Conservation (phyloP, 2,329 filamentous ascomycete genomes). For the Arthrobotrys musiformis region DNA sequence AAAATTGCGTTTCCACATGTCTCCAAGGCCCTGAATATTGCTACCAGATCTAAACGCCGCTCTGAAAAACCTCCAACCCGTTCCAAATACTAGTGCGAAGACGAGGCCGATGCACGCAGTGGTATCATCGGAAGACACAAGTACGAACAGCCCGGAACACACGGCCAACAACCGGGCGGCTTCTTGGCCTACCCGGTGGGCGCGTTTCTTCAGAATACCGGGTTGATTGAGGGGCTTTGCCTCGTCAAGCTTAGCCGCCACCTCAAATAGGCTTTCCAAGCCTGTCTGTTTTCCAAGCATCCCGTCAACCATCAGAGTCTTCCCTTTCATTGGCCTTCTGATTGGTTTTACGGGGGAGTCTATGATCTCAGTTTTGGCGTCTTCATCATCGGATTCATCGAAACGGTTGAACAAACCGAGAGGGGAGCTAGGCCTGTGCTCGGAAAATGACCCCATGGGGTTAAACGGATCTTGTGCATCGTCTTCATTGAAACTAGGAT, state of each 20-base stretch:
- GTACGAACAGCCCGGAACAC: constrained; percentile 33
- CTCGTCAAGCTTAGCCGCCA: constrained; percentile 40
- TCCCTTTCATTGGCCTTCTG: constrained; percentile 15
- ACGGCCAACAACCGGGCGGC: constrained; percentile 45
- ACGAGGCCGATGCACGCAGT: constrained; percentile 23
- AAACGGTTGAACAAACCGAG: constrained; percentile 23
- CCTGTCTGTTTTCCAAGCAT: constrained; percentile 39
- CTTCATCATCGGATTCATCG: constrained; percentile 30
- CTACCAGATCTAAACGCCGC: constrained; percentile 12
- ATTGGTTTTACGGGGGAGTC: constrained; percentile 41
- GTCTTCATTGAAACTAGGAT: constrained; percentile 21
- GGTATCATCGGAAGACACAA: constrained; percentile 25
- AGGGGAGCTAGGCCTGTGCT: constrained; percentile 40
- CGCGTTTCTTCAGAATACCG: constrained; percentile 44
- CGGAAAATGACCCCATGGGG: constrained; percentile 21
- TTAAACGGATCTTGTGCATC: constrained; percentile 25
- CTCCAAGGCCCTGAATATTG: constrained; percentile 10
- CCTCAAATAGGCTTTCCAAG: constrained; percentile 47
- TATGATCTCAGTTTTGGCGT: constrained; percentile 40
- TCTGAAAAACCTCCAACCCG: constrained; percentile 31
- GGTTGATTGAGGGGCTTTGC: constrained; percentile 50
- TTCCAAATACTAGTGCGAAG: constrained; percentile 26
- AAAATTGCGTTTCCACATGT: constrained; percentile 40
- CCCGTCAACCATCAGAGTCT: constrained; percentile 44
- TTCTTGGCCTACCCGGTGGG: constrained; percentile 41